Evolutionary conservation across 306 rosid species (phyloP).

Genomic region (Crotalaria pallida): DNA sequence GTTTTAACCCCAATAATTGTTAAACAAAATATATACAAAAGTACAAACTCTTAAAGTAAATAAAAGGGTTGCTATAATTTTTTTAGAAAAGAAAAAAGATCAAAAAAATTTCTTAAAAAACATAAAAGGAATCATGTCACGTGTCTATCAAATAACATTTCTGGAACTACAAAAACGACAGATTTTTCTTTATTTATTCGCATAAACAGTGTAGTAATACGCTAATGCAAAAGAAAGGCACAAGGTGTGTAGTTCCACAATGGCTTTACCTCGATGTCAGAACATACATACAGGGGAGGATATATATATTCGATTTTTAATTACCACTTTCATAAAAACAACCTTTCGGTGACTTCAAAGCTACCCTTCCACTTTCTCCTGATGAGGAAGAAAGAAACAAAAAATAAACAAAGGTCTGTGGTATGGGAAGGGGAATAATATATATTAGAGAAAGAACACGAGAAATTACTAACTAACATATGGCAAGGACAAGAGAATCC

Average conservation of each 20-base stretch:
- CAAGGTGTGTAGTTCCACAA: constrained; percentile 9
- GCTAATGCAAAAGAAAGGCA: constrained; percentile 29
- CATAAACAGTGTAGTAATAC: not conserved
- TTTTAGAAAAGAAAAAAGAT: not conserved
- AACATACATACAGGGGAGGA: too few relatives aligned
- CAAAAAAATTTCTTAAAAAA: not conserved
- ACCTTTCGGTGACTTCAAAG: constrained; percentile 28
- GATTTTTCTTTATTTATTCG: not conserved
- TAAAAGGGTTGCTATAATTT: constrained; percentile 13
- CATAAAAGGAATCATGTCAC: constrained; percentile 20
- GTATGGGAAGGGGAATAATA: not conserved
- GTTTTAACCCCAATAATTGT: not conserved
- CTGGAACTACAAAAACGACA: constrained; percentile 11
- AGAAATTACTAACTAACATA: not conserved
- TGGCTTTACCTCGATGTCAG: not conserved
- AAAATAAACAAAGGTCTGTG: not conserved
- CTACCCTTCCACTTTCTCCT: constrained; percentile 6
- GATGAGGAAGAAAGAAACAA: not conserved
- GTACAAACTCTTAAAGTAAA: not conserved
- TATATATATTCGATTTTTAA: not conserved
- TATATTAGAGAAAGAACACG: not conserved
- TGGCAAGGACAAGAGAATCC: constrained; percentile 14
- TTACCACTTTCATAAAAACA: not conserved
- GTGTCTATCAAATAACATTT: constrained; percentile 21
- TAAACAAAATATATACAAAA: constrained; percentile 2